These are phyloP conservation scores for Paraurostyla sp. DNA, from an alignment of 73 alveolate species.

Conservation along the genomic window DNA sequence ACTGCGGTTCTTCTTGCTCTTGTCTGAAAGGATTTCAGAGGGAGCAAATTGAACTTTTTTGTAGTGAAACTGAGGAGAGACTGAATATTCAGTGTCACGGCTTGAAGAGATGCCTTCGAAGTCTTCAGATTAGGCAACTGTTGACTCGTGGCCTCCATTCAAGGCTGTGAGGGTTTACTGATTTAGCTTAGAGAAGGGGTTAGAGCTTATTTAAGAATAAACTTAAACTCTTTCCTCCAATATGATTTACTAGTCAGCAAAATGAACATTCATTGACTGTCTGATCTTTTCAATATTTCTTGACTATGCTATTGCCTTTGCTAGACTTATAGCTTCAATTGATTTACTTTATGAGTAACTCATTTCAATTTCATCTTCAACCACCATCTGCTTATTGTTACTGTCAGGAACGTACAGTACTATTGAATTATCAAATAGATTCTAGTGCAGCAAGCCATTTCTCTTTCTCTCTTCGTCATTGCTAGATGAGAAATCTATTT, in stretches of 20 bases:
- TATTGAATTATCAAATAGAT: neutral
- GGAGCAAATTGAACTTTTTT: neutral
- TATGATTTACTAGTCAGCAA: neutral
- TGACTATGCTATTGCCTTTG: neutral
- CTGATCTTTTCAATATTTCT: neutral
- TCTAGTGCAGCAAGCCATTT: neutral
- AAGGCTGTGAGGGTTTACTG: neutral
- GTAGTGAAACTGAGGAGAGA: neutral
- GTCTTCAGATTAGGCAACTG: slow-evolving; percentile 13
- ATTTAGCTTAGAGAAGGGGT: neutral
- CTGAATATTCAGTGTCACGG: slow-evolving; percentile 40
- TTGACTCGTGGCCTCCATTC: slow-evolving; percentile 1
- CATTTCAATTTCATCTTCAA: too few relatives aligned
- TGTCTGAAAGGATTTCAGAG: neutral
- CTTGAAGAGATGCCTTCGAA: slow-evolving; percentile 3
- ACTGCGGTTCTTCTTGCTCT: slow-evolving; percentile 27
- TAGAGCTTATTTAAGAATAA: neutral
- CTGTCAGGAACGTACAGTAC: neutral
- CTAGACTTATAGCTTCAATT: neutral
- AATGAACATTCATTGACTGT: neutral
- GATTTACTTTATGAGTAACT: neutral
- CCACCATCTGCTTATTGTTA: too few relatives aligned
- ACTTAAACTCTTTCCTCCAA: too few relatives aligned
- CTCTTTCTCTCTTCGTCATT: slow-evolving; percentile 6
- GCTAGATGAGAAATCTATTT: neutral